These are phyloP conservation scores for Exserohilum rostratum DNA, from an alignment of 2,329 filamentous ascomycete genomes.

Conservation along the genomic window DNA sequence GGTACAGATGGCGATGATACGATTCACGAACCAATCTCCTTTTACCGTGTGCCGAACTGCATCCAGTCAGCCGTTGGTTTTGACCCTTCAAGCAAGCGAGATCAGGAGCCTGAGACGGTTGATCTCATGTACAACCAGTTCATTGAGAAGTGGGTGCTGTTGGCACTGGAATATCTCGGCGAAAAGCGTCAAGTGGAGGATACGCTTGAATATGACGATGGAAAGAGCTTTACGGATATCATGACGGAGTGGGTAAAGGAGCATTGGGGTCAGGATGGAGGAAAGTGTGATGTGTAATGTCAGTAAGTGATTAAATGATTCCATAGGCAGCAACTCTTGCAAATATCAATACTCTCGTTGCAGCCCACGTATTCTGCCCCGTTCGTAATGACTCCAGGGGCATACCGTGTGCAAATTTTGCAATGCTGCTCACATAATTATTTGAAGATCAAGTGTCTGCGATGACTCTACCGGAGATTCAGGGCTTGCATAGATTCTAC, in stretches of 20 bases:
- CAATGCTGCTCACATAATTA: neutral
- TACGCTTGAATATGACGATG: slow-evolving; percentile 59
- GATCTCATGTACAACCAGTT: slow-evolving; percentile 94
- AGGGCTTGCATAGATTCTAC: neutral
- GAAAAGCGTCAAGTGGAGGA: slow-evolving; percentile 58
- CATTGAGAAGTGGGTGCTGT: slow-evolving; percentile 79
- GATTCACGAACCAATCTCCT: slow-evolving; percentile 74
- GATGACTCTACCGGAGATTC: neutral
- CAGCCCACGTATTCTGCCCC: neutral
- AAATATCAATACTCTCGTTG: neutral
- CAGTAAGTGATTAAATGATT: neutral
- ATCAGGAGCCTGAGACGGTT: slow-evolving; percentile 69
- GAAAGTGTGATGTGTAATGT: slow-evolving; percentile 9
- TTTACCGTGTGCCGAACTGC: slow-evolving; percentile 82
- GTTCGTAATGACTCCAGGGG: neutral
- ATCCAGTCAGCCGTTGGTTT: slow-evolving; percentile 74
- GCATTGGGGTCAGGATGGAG: slow-evolving; percentile 55
- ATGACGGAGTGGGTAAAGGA: slow-evolving; percentile 65
- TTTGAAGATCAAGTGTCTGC: neutral
- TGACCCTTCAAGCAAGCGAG: slow-evolving; percentile 26
- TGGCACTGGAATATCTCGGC: slow-evolving; percentile 70
- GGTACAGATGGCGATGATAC: slow-evolving; percentile 90
- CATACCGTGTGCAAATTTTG: neutral
- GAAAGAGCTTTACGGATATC: slow-evolving; percentile 62
- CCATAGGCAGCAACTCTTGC: neutral